These are phyloP conservation scores for Lophiotrema nucula DNA, from an alignment of 495 filamentous ascomycete species.

Conservation along the genomic window DNA sequence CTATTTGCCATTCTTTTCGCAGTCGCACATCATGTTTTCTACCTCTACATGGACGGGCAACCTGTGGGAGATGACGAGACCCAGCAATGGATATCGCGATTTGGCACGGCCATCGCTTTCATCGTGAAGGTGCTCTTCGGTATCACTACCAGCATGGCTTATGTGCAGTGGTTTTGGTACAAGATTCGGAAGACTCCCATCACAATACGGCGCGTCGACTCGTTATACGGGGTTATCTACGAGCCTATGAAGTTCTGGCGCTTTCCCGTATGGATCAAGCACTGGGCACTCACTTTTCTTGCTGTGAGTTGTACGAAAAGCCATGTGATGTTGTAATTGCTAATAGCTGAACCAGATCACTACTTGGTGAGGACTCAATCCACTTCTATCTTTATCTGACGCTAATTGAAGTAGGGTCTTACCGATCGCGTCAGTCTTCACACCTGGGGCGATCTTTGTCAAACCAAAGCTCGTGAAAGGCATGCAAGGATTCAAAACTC, in stretches of 20 bases:
- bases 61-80: neutral
- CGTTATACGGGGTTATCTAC: neutral
- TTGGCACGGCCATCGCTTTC: neutral
- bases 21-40: neutral
- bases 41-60: neutral
- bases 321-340: neutral
- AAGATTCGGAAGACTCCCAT: neutral
- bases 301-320: neutral
- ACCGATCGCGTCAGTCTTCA: neutral
- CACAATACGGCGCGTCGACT: neutral
- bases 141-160: neutral
- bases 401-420: neutral
- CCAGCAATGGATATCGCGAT: neutral
- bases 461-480: neutral
- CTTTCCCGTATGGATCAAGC: neutral
- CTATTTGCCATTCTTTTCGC: neutral
- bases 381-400: no score
- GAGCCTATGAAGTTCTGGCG: neutral
- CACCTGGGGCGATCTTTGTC: neutral
- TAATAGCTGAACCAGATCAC: neutral
- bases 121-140: neutral
- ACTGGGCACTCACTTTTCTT: neutral
- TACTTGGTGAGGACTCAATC: neutral
- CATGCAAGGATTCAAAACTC: neutral
- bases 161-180: conserved; percentile 1